Conservation (phyloP, 2,329 filamentous ascomycete genomes). For the Tolypocladium endophyticum region DNA sequence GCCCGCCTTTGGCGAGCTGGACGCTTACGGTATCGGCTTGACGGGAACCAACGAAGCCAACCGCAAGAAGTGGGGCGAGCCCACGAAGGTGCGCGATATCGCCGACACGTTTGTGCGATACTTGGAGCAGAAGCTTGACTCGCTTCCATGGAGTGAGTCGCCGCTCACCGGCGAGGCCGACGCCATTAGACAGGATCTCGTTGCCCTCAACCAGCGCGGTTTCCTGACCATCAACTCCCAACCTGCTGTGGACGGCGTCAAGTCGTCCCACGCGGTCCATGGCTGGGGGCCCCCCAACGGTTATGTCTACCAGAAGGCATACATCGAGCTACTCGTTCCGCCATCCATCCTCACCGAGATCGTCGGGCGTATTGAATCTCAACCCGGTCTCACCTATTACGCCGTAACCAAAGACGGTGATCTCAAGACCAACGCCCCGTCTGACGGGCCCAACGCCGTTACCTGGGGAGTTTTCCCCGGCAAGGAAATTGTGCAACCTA, state of each 20-base stretch:
- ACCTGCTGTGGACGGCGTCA: slow-evolving; percentile 83
- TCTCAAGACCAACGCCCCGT: slow-evolving; percentile 73
- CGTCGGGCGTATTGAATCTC: slow-evolving; percentile 63
- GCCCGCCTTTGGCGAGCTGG: slow-evolving; percentile 89
- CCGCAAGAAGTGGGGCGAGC: slow-evolving; percentile 87
- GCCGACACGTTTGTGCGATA: slow-evolving; percentile 78
- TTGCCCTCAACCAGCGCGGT: slow-evolving; percentile 75
- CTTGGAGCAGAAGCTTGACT: slow-evolving; percentile 68
- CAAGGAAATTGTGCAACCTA: slow-evolving; percentile 98
- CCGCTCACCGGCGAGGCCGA: slow-evolving; percentile 76
- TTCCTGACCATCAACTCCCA: slow-evolving; percentile 96
- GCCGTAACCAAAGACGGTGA: slow-evolving; percentile 77
- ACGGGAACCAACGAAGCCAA: slow-evolving; percentile 95
- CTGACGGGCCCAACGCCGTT: slow-evolving; percentile 89
- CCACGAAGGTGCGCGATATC: slow-evolving; percentile 68
- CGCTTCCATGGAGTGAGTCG: slow-evolving; percentile 88
- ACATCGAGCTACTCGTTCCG: slow-evolving; percentile 82
- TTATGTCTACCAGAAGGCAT: slow-evolving; percentile 97
- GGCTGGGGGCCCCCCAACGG: slow-evolving; percentile 94
- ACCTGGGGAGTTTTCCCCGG: slow-evolving; percentile 99
- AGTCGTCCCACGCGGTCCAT: slow-evolving; percentile 75
- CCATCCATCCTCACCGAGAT: slow-evolving; percentile 70
- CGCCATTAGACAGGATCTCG: slow-evolving; percentile 63
- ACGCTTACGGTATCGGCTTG: slow-evolving; percentile 86
- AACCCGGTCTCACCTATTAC: slow-evolving; percentile 85